Percentiles rank a stretch among this genome's conserved stretches.
These are phyloP conservation scores for Lepidium sativum DNA, from an alignment of 345 rosid species.

Conservation along the genomic window DNA sequence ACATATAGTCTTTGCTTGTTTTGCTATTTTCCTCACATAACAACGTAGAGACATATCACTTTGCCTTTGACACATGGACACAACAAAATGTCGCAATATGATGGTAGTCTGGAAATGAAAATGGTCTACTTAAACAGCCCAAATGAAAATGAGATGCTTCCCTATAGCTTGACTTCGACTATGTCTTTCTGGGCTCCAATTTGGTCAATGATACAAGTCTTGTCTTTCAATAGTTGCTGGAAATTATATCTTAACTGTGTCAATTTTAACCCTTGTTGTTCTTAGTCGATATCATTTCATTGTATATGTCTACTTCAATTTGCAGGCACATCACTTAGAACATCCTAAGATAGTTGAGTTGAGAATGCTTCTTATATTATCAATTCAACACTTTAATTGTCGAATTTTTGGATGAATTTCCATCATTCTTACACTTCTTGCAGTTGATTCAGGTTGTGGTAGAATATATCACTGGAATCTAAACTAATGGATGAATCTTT, in stretches of 20 bases:
- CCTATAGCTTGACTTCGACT: too few relatives aligned
- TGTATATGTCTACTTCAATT: not conserved
- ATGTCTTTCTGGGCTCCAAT: not conserved
- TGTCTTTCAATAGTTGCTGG: not conserved
- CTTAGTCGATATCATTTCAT: not conserved
- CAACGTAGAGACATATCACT: too few relatives aligned
- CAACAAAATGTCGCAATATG: too few relatives aligned
- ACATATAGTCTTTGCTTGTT: too few relatives aligned
- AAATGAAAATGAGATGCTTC: too few relatives aligned
- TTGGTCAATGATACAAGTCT: not conserved
- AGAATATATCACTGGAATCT: not conserved
- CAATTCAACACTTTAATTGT: not conserved
- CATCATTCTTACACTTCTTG: not conserved
- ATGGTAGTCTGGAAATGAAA: too few relatives aligned
- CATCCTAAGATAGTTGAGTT: not conserved
- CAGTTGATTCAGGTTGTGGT: not conserved
- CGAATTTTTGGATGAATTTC: not conserved
- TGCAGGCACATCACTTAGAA: not conserved
- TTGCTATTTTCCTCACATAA: too few relatives aligned
- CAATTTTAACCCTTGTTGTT: not conserved
- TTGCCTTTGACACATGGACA: too few relatives aligned
- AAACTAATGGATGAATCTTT: constrained; percentile 40
- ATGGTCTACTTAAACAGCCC: too few relatives aligned
- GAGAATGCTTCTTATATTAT: not conserved
- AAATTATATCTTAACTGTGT: not conserved